A percentile compares a stretch with the other conserved stretches of the same genome.
Evolutionary conservation across 306 rosid genomes (phyloP).

Genomic region (Acacia acuminata): DNA sequence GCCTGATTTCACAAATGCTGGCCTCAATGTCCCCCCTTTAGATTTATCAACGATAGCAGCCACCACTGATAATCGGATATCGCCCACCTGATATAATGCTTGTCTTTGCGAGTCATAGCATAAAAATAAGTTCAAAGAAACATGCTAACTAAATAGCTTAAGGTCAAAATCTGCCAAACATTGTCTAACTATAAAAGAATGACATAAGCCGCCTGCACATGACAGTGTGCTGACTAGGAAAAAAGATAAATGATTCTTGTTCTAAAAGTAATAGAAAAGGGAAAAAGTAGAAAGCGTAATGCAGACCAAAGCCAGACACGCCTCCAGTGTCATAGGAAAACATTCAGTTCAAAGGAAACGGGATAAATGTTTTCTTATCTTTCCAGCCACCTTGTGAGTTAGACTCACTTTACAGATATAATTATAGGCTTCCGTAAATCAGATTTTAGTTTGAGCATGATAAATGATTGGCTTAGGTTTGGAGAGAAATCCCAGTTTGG

Average conservation of each 20-base stretch:
- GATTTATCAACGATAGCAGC: background rate
- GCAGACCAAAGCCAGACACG: background rate
- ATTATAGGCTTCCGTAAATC: constrained; percentile 26
- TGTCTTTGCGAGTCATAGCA: background rate
- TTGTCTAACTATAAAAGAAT: too few species aligned
- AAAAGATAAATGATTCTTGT: background rate
- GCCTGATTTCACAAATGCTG: background rate
- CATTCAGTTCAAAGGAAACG: background rate
- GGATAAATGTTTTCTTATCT: background rate
- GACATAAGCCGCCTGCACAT: background rate
- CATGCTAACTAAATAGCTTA: too few species aligned
- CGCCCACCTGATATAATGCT: background rate
- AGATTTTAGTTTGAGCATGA: constrained; percentile 30
- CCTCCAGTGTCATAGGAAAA: background rate
- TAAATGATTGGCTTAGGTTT: background rate
- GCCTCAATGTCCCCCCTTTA: background rate
- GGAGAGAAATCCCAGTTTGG: constrained; percentile 10
- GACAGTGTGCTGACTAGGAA: background rate
- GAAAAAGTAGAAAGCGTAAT: background rate
- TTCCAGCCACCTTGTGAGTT: constrained; percentile 8
- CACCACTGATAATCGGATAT: background rate
- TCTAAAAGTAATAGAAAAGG: background rate
- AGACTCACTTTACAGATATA: constrained; percentile 2
- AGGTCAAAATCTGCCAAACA: background rate
- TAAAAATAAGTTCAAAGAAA: background rate